Conservation (phyloP, 2,329 filamentous ascomycete genomes). For the Aspergillus flavus region DNA sequence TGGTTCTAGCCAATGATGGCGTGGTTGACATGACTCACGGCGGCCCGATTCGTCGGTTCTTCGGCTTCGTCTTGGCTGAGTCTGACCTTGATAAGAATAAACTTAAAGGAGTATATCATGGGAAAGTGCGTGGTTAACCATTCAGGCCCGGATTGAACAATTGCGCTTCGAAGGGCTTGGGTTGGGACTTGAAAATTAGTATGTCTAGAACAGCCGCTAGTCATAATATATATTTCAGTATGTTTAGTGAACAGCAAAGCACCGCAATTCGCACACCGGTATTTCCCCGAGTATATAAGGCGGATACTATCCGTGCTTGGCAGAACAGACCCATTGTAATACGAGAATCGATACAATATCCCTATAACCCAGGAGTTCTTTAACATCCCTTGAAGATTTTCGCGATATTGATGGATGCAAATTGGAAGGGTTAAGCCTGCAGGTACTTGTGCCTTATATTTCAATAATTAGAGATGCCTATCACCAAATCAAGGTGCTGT, state of each 20-base stretch:
- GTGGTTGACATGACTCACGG: neutral
- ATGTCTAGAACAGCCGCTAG: no score
- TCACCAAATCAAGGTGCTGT: constrained; percentile 4
- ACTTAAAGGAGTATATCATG: no score
- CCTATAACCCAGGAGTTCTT: neutral
- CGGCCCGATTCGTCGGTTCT: neutral
- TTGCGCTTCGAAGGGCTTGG: no score
- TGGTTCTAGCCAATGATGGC: neutral
- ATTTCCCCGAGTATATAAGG: neutral
- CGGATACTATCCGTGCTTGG: neutral
- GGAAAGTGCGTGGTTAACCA: no score
- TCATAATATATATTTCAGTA: no score
- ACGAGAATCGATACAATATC: neutral
- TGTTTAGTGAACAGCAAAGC: rapidly evolving
- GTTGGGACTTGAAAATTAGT: no score
- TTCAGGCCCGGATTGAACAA: no score
- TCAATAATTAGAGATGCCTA: rapidly evolving
- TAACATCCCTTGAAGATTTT: rapidly evolving
- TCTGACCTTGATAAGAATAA: neutral
- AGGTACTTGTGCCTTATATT: neutral
- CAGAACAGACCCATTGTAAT: rapidly evolving
- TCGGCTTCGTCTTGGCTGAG: neutral
- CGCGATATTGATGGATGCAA: neutral
- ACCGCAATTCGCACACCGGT: no score
- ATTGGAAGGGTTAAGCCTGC: rapidly evolving